These are phyloP conservation scores for Cystobasidium pallidum DNA, from an alignment of 1,284 basidiomycete genomes.

Conservation along the genomic window DNA sequence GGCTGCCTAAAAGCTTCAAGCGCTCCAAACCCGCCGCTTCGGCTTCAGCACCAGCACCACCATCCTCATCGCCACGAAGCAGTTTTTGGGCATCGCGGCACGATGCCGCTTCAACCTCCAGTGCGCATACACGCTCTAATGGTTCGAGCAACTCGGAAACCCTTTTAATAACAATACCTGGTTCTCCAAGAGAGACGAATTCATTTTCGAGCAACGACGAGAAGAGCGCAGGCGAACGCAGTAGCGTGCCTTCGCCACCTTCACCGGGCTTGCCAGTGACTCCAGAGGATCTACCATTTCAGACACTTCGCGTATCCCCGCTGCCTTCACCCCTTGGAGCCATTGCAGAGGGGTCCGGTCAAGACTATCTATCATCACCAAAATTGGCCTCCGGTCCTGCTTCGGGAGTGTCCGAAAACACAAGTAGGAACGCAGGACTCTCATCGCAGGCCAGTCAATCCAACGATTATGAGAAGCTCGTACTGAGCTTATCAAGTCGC, in stretches of 20 bases:
- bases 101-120: not conserved
- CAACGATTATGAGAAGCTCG: constrained; percentile 33
- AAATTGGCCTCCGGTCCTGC: not conserved
- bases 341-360: not conserved
- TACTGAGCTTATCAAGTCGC: constrained; percentile 38
- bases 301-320: constrained; percentile 4
- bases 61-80: constrained; percentile 20
- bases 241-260: constrained; percentile 12
- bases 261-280: constrained; percentile 2
- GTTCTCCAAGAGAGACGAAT: constrained; percentile 16
- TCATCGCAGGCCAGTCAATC: not conserved
- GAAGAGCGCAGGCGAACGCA: constrained; percentile 4
- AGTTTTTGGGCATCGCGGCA: constrained; percentile 3
- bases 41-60: not conserved
- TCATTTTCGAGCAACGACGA: constrained; percentile 22
- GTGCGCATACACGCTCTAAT: constrained; percentile 24
- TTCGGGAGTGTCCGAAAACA: not conserved
- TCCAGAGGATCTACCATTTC: constrained; percentile 17
- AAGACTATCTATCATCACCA: constrained; percentile 3
- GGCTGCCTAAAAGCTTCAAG: constrained; percentile 42
- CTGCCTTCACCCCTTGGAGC: constrained; percentile 12
- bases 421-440: not conserved
- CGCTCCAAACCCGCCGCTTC: constrained; percentile 14
- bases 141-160: constrained; percentile 22
- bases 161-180: constrained; percentile 19